Evolutionary conservation across 2,329 filamentous ascomycete genomes (phyloP).

Genomic region (Hypoxylon sp.): DNA sequence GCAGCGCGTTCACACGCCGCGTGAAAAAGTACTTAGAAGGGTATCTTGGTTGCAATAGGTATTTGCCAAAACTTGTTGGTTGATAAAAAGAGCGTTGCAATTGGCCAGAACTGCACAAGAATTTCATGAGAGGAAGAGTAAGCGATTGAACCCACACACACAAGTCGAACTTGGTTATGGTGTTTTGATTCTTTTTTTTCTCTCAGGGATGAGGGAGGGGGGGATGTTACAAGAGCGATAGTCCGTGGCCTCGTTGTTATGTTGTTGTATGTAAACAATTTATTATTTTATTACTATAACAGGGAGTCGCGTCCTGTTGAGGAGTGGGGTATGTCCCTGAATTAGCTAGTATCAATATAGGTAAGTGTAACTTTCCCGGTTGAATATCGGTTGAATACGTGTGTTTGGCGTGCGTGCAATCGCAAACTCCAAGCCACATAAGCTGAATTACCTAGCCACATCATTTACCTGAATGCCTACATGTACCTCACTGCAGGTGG

Average conservation of each 20-base stretch:
- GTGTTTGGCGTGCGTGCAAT: not conserved
- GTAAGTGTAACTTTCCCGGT: conserved; percentile 7
- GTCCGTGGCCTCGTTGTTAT: conserved; percentile 35
- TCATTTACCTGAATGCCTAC: not conserved
- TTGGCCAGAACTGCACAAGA: conserved; percentile 41
- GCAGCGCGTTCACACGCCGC: conserved; percentile 33
- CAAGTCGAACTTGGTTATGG: not conserved
- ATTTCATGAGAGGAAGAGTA: conserved; percentile 38
- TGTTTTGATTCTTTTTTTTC: conserved; percentile 28
- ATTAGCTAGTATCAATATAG: conserved; percentile 9
- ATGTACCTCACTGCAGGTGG: no score
- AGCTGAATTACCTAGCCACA: conserved; percentile 4
- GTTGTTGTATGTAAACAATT: conserved; percentile 45
- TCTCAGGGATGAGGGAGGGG: conserved; percentile 17
- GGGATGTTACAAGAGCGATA: conserved; percentile 24
- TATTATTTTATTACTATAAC: conserved; percentile 36
- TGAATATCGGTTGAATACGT: conserved; percentile 25
- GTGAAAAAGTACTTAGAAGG: conserved; percentile 13
- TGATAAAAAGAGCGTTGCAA: conserved; percentile 34
- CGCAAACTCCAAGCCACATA: conserved; percentile 9
- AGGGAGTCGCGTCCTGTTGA: conserved; percentile 36
- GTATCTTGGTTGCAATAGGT: conserved; percentile 15
- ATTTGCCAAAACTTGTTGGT: conserved; percentile 15
- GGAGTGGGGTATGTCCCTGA: conserved; percentile 19
- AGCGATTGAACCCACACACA: conserved; percentile 10